Base-by-base conservation (phyloP, 2,329 filamentous ascomycete genomes). In the Akanthomyces dipterigenus region DNA sequence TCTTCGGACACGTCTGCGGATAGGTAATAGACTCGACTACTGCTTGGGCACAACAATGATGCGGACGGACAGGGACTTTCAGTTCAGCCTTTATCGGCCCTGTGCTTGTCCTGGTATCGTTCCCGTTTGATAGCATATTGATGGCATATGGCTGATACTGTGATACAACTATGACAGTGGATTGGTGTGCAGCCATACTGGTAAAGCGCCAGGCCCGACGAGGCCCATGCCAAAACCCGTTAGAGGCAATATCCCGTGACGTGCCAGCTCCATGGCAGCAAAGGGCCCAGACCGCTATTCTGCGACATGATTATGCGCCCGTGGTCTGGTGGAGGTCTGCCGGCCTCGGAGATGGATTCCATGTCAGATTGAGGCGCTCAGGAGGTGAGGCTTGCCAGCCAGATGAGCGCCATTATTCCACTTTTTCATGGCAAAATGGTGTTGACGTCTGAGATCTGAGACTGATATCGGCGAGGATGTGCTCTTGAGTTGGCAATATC, bases 201-300 rank as follows among this genome's bases (percentile, higher is more conserved):
- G n/a, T n/a, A n/a, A n/a, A n/a, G n/a, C n/a, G n/a, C n/a, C n/a
- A n/a, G n/a, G n/a, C n/a, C 28, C 54, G 11, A 26, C 6, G 8
- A 48, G 12, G 20, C 34, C 45, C 22, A 31, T 43, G 45, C 55
- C 36, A n/a, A 49, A 58, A 49, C 12, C 46, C 46, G 46, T 59
- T 51, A 31, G 55, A 50, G 3, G 45, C 31, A 31, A 50, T 26
- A 22, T 38, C 55, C 55, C 55, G 55, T 59, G 46, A 51, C 46
- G 34, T 50, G 46, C 34, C 46, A 56, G n/a, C 40, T 48, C 28
- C 43, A 31, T 28, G 43, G 42, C 54, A 48, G 20, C 26, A 45
- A 36, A 24, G 50, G 51, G 55, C 55, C 34, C 36, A 59, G 55
- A 59, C 55, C 55, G 55, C 55, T 26, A 50, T 59, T 59, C 55